Percentiles rank a stretch among this genome's conserved stretches.
Evolutionary conservation across 2,329 filamentous ascomycete species (phyloP).

Genomic region (Trichoderma sp.): DNA sequence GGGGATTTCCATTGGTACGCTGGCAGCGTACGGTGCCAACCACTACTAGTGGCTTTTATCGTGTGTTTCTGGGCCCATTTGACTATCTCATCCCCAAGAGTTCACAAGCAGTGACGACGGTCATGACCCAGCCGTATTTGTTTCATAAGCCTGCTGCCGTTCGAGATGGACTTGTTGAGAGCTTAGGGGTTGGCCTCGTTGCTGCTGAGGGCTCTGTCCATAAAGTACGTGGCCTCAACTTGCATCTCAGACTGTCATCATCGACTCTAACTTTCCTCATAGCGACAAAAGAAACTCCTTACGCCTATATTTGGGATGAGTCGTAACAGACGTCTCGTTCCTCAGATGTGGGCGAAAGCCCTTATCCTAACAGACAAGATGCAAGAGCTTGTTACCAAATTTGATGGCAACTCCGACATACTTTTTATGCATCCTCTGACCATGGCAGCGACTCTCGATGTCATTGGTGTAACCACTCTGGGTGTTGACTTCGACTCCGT

Average conservation of each 20-base stretch:
- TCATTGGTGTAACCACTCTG: constrained; percentile 1
- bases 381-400: not conserved
- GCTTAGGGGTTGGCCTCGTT: not conserved
- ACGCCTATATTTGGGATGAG: not conserved
- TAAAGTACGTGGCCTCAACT: not conserved
- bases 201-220: not conserved
- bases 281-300: constrained; percentile 11
- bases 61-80: constrained; percentile 7
- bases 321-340: constrained; percentile 3
- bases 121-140: not conserved
- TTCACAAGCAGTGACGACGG: not conserved
- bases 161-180: not conserved
- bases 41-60: constrained; percentile 1
- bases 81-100: constrained; percentile 1
- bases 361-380: not conserved
- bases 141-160: not conserved
- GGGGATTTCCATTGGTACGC: not conserved
- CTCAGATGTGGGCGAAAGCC: constrained; percentile 5
- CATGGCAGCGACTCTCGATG: constrained; percentile 6
- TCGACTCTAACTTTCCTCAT: not conserved
- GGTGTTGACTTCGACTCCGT: constrained; percentile 12
- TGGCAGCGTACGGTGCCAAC: not conserved
- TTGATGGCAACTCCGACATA: not conserved
- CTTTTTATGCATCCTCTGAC: not conserved
- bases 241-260: not conserved